phyloP scores from a whole-genome alignment of 2,329 filamentous ascomycete species.

The Alternaria sp. region DNA sequence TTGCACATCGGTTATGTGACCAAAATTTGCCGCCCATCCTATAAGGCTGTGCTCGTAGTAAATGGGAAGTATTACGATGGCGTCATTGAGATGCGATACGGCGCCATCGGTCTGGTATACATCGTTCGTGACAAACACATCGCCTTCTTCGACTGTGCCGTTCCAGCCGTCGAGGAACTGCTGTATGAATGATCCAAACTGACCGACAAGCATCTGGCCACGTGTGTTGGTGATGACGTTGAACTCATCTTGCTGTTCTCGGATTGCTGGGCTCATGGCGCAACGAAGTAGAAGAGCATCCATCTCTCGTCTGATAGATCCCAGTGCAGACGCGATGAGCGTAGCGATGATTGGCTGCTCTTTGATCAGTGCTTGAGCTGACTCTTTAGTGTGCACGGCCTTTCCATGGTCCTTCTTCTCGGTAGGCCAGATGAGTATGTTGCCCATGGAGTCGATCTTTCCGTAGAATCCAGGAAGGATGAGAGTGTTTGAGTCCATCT shows the following conservation, averaged over 20 bases:
- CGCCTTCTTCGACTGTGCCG: conserved; percentile 57
- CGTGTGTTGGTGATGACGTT: conserved; percentile 59
- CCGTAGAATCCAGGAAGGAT: conserved; percentile 56
- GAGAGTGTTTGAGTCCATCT: conserved; percentile 61
- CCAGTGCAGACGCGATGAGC: conserved; percentile 53
- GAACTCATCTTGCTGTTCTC: conserved; percentile 61
- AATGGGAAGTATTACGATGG: conserved; percentile 58
- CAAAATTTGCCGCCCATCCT: conserved; percentile 60
- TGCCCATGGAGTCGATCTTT: conserved; percentile 57
- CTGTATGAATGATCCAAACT: conserved; percentile 59
- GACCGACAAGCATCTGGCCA: conserved; percentile 60
- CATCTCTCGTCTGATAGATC: conserved; percentile 58
- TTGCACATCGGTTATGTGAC: conserved; percentile 54
- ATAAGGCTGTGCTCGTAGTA: conserved; percentile 53
- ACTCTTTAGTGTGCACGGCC: conserved; percentile 45
- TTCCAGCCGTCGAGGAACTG: conserved; percentile 56
- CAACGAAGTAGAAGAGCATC: conserved; percentile 59
- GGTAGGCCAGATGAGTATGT: conserved; percentile 56
- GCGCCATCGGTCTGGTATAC: conserved; percentile 58
- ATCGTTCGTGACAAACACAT: conserved; percentile 60
- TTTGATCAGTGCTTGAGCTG: conserved; percentile 46
- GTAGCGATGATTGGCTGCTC: conserved; percentile 54
- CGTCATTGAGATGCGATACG: conserved; percentile 58
- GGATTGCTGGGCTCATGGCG: conserved; percentile 59
- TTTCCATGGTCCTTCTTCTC: conserved; percentile 37